phyloP scores from a whole-genome alignment of 1,284 basidiomycete species.

The Pseudozyma sp. region DNA sequence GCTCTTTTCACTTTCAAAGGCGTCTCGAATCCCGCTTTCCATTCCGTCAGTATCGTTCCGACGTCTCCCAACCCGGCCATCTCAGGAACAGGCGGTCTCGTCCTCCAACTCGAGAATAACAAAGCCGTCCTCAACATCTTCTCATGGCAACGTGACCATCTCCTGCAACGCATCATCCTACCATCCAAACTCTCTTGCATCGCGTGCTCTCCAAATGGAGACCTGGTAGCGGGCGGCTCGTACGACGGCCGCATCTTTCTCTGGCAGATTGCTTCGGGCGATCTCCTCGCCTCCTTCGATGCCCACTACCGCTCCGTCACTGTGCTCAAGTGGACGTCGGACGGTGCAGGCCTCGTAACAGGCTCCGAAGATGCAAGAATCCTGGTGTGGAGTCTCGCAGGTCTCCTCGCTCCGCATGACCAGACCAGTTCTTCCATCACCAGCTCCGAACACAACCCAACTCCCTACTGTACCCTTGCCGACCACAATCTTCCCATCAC shows the following conservation, averaged over 20 bases:
- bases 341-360: conserved; percentile 82
- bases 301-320: conserved; percentile 92
- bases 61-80: conserved; percentile 71
- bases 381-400: conserved; percentile 87
- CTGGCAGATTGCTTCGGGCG: conserved; percentile 94
- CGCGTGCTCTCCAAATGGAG: conserved; percentile 78
- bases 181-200: conserved; percentile 88
- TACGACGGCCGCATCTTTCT: conserved; percentile 88
- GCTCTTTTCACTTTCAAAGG: conserved; percentile 58
- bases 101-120: conserved; percentile 80
- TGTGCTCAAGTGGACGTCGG: conserved; percentile 83
- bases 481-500: conserved; percentile 93
- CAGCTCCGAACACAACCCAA: conserved; percentile 70
- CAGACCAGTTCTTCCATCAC: conserved; percentile 46
- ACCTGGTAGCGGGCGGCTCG: conserved; percentile 87
- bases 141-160: conserved; percentile 78
- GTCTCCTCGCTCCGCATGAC: conserved; percentile 72
- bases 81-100: conserved; percentile 78
- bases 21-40: conserved; percentile 44
- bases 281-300: conserved; percentile 88
- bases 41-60: conserved; percentile 39
- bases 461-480: conserved; percentile 82
- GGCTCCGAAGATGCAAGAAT: conserved; percentile 89
- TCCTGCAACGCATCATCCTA: conserved; percentile 82
- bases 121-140: conserved; percentile 84